Evolutionary conservation across 768 basidiomycete species (phyloP).

Genomic region (Tricholoma furcatifolium): DNA sequence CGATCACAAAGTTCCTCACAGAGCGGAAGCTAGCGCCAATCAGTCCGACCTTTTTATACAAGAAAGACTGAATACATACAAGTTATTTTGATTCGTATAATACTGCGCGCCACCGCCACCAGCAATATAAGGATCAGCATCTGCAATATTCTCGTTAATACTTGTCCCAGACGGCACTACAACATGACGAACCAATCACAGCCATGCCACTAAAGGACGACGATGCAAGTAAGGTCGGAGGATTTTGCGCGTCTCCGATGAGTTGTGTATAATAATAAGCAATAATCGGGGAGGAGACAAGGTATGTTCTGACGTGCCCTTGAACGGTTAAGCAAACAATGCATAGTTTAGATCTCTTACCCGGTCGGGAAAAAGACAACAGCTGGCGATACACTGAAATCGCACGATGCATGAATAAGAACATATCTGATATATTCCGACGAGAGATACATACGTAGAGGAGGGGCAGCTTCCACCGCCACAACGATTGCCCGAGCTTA

Average conservation of each 20-base stretch:
- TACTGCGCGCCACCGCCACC: conserved; percentile 61
- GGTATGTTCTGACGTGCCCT: conserved; percentile 49
- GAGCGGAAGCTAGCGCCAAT: conserved; percentile 55
- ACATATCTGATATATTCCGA: not conserved
- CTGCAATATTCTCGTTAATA: conserved; percentile 27
- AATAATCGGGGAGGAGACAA: conserved; percentile 65
- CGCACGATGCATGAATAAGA: not conserved
- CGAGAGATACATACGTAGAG: conserved; percentile 47
- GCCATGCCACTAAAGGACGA: conserved; percentile 66
- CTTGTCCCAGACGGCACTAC: not conserved
- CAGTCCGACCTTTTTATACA: not conserved
- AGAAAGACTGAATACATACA: conserved; percentile 36
- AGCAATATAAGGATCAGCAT: conserved; percentile 73
- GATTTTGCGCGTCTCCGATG: conserved; percentile 69
- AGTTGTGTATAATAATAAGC: conserved; percentile 78
- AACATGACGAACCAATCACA: conserved; percentile 58
- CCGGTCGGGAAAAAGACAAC: conserved; percentile 78
- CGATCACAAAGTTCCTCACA: conserved; percentile 74
- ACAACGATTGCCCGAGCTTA: conserved; percentile 61
- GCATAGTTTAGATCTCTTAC: conserved; percentile 31
- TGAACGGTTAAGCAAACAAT: not conserved
- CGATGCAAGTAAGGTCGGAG: conserved; percentile 66
- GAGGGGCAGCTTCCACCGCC: conserved; percentile 57
- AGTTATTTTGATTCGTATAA: conserved; percentile 66
- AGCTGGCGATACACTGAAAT: conserved; percentile 68